phyloP scores from a whole-genome alignment of 2,329 filamentous ascomycete genomes.

The Diaporthe sp. region DNA sequence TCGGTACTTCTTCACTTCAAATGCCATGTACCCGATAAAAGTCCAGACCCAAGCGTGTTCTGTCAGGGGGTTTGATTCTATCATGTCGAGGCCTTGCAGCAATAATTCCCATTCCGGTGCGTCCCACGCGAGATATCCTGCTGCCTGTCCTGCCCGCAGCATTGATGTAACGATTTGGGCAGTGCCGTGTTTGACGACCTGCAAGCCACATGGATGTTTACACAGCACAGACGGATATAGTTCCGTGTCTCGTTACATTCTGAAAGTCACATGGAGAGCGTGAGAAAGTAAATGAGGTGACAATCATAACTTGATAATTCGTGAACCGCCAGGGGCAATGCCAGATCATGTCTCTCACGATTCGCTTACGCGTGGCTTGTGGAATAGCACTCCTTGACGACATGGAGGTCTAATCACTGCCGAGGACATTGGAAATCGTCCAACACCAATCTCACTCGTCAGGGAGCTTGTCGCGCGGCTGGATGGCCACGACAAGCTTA shows the following conservation, averaged over 20 bases:
- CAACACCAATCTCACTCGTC: neutral
- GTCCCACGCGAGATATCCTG: constrained; percentile 17
- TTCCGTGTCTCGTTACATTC: neutral
- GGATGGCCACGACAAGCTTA: neutral
- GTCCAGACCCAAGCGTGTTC: neutral
- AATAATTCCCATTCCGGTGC: neutral
- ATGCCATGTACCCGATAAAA: neutral
- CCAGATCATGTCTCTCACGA: too few relatives aligned
- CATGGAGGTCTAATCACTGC: neutral
- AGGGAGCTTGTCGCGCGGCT: constrained; percentile 1
- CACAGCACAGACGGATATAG: neutral
- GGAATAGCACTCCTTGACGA: neutral
- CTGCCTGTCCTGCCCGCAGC: constrained; percentile 16
- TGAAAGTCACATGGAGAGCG: neutral
- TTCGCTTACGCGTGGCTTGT: neutral
- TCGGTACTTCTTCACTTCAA: neutral
- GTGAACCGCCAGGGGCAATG: neutral
- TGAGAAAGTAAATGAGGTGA: neutral
- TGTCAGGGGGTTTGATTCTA: neutral
- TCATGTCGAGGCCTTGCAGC: neutral
- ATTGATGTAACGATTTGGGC: neutral
- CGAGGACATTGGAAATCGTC: neutral
- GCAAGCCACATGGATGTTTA: neutral
- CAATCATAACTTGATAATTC: neutral
- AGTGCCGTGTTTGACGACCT: neutral